phyloP scores from a whole-genome alignment of 1,284 basidiomycete species.

The Ceratobasidium sp. region DNA sequence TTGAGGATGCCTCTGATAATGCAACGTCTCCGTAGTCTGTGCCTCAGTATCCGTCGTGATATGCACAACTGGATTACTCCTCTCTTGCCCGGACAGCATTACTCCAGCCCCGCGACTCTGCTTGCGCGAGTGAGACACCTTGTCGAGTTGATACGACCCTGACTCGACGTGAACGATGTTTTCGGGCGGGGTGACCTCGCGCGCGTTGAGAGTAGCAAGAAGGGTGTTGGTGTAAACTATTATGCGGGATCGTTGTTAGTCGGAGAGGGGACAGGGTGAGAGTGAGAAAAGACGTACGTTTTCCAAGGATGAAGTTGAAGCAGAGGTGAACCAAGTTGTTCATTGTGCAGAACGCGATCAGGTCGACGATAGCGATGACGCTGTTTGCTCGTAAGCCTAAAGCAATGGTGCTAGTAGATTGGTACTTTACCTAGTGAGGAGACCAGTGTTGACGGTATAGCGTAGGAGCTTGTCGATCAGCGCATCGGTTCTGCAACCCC shows the following conservation, averaged over 20 bases:
- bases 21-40: neutral
- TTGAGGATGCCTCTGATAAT: neutral
- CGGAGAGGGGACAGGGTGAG: too few relatives aligned
- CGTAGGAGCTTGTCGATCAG: constrained; percentile 56
- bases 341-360: constrained; percentile 53
- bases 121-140: constrained; percentile 1
- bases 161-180: constrained; percentile 31
- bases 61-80: constrained; percentile 22
- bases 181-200: constrained; percentile 14
- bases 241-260: neutral
- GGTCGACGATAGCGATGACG: constrained; percentile 54
- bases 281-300: constrained; percentile 51
- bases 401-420: neutral
- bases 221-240: constrained; percentile 24
- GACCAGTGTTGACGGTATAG: constrained; percentile 57
- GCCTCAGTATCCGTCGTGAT: constrained; percentile 34
- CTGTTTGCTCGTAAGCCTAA: constrained; percentile 34
- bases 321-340: constrained; percentile 56
- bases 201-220: constrained; percentile 32
- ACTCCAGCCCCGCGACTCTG: neutral
- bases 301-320: constrained; percentile 58
- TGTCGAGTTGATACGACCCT: constrained; percentile 18
- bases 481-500: constrained; percentile 53
- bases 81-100: constrained; percentile 2
- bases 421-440: constrained; percentile 54